phyloP scores from a whole-genome alignment of 768 basidiomycete species.

The Mycena rosella region DNA sequence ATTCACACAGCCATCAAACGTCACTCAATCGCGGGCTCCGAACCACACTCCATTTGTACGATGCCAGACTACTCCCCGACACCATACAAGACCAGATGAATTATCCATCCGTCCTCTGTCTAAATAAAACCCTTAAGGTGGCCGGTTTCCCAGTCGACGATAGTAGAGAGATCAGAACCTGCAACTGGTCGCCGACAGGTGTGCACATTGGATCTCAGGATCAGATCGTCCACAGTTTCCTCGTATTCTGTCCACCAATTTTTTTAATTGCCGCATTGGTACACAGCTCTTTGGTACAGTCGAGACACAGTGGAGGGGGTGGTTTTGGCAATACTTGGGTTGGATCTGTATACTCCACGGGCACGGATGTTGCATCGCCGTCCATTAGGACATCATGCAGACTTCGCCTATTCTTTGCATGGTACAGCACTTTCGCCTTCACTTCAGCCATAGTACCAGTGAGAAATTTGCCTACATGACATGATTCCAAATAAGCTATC shows the following conservation, averaged over 20 bases:
- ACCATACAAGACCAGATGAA: too few relatives aligned
- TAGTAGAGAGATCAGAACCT: neutral
- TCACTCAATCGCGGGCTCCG: too few relatives aligned
- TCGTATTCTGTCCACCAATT: constrained; percentile 39
- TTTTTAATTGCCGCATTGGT: neutral
- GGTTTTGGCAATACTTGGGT: constrained; percentile 39
- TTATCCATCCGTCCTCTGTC: too few relatives aligned
- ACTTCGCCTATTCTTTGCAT: neutral
- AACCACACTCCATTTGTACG: too few relatives aligned
- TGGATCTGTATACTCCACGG: constrained; percentile 36
- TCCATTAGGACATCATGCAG: neutral
- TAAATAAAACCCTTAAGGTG: too few relatives aligned
- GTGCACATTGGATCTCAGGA: neutral
- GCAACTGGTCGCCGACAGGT: neutral
- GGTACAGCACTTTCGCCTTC: constrained; percentile 9
- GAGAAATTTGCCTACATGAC: constrained; percentile 46
- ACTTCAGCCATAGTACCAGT: constrained; percentile 43
- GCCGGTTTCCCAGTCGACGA: too few relatives aligned
- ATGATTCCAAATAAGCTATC: constrained; percentile 42
- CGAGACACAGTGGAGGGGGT: constrained; percentile 37
- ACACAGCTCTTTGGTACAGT: constrained; percentile 11
- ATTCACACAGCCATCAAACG: too few relatives aligned
- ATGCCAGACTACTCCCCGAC: too few relatives aligned
- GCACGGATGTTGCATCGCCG: neutral
- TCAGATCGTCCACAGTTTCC: neutral